Evolutionary conservation across 2,329 filamentous ascomycete genomes (phyloP), one percentile per base, ranked within the genome.

Genomic region (Phaeosphaeria sp.): DNA sequence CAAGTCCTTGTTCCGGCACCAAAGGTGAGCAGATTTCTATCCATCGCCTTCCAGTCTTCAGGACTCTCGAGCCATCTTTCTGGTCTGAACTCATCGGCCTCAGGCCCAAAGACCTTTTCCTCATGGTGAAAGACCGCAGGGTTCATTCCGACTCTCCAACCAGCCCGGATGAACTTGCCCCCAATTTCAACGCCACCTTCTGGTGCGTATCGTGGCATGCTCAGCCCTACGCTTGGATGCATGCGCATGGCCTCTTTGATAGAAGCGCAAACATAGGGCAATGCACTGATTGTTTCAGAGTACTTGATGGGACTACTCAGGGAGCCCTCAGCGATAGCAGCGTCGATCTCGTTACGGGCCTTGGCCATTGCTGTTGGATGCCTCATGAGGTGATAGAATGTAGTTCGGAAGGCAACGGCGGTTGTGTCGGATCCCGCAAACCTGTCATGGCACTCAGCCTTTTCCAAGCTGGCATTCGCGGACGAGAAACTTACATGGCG

Each of bases 161-260:
- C 79, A 2, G 64, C 69, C 0, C 77, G 77, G 27, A 72, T 61
- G 15, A 54, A 61, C 3, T 57, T 53, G 1, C 62, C 64, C 15
- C 52, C 52, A 6, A 73, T 46, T 6, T 55, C 58, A 9, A 70
- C 56, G 10, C 72, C 72, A 42, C 60, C 61, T 15, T 58, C 25
- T 1, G 69, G 72, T 10, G 67, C 60, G 9, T 60, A 33, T 39
- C 70, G 53, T 20, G 56, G 62, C 27, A 73, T 59, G 15, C 58
- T 46, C 7, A 69, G 48, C 3, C 33, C 55, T 15, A 71, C 63
- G 33, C 62, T 63, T 1, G 80, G 79, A 46, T 79, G 79, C 52
- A 81, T 71, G 3, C 80, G 70, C 9, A 80, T 62, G 1, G 74
- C 77, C 63, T 82, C 80, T 54, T 80, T 81, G 66, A 81, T 78